Evolutionary conservation across 352 stramenopile species (phyloP).

Genomic region (Globisporangium paroecandrum): DNA sequence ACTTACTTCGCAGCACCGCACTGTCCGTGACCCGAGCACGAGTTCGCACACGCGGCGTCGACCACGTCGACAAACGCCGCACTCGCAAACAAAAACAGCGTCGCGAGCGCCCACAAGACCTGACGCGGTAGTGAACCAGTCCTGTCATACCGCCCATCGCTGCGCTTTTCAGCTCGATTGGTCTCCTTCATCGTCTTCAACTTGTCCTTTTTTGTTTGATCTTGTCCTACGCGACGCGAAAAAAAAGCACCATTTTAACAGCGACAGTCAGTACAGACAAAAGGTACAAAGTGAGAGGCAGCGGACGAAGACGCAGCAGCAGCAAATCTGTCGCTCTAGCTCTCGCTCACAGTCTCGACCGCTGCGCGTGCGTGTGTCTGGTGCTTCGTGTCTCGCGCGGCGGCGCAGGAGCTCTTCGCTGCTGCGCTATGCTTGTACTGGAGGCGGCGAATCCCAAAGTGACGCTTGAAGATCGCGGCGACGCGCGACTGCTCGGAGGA

Average conservation of each 20-base stretch:
- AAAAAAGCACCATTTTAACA: neutral
- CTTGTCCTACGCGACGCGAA: neutral
- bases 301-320: neutral
- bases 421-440: conserved; percentile 1
- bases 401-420: neutral
- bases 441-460: neutral
- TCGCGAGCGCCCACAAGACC: neutral
- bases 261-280: neutral
- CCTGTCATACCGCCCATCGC: neutral
- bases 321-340: neutral
- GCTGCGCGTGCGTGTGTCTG: too few relatives aligned
- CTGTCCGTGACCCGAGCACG: conserved; percentile 55
- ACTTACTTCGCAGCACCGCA: conserved; percentile 49
- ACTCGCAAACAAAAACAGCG: conserved; percentile 11
- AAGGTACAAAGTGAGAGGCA: neutral
- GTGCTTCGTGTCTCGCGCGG: too few relatives aligned
- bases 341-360: neutral
- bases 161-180: neutral
- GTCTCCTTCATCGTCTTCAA: neutral
- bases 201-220: neutral
- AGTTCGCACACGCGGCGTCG: conserved; percentile 50
- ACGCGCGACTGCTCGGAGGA: neutral
- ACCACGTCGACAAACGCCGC: conserved; percentile 5
- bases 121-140: neutral
- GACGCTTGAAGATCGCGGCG: conserved; percentile 1